Base-by-base conservation (phyloP, 1,284 basidiomycete species). In the Fomitopsis betulina region DNA sequence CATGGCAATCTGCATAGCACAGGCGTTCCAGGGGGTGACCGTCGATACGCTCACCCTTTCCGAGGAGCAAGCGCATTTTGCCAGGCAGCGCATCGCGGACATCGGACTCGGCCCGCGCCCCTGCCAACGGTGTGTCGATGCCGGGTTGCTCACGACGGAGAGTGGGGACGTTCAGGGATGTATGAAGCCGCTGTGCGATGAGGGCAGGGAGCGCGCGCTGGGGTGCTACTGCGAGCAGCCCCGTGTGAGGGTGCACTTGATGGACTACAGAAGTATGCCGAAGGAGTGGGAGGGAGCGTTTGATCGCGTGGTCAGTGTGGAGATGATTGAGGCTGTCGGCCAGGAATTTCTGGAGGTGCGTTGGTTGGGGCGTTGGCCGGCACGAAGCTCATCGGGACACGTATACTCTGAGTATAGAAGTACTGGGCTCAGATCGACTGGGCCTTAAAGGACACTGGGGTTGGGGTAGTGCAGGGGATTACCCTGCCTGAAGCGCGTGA, bases 271-370 rank as follows among this genome's bases (percentile, higher is more conserved):
- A 19, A 73, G 77, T 53, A 82, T 90, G 77, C 87, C 87, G 1
- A 55, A 70, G 0, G 79, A 81, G 35, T 91, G 88, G 87, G 72
- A 80, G 58, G 79, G 80, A 25, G 63, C 70, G 8, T 92, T 93
- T 67, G 89, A 92, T 68, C 73, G 89, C 3, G 77, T 93, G 12
- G 78, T 93, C 21, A 88, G 86, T 60, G 78, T 91, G 42, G 90
- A 92, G 74, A 92, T 93, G 89, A 81, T 93, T 13, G 90, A 93
- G 70, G 85, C 85, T 0, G 89, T 93, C 8, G 91, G 91, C 3
- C 71, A 75, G 57, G 86, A 88, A 64, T 90, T 82, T 66, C 67
- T 90, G 60, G 76, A 81, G 53, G 78, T 74, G 53, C 19, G 67
- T 62, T 8, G 17, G 33, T 47, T 23, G 13, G 25, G 4, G 23